phyloP scores from a whole-genome alignment of 331 rosid species.

The Pyrus hybrid region DNA sequence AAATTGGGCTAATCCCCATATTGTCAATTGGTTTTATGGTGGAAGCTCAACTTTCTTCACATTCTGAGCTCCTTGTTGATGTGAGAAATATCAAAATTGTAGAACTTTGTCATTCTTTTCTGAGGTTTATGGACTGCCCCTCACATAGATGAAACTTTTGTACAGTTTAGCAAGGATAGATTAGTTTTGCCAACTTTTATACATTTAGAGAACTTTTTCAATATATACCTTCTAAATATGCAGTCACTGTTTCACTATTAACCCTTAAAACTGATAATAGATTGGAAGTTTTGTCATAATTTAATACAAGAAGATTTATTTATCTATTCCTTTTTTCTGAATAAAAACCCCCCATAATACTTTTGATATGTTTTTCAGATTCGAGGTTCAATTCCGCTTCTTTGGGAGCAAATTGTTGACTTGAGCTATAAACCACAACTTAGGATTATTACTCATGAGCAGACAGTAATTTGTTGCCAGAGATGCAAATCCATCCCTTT shows the following conservation, averaged over 20 bases:
- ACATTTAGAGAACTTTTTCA: neutral
- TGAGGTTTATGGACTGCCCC: neutral
- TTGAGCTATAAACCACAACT: conserved; percentile 85
- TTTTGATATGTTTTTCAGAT: conserved; percentile 34
- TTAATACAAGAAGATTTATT: neutral
- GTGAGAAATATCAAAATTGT: neutral
- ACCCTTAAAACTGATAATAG: neutral
- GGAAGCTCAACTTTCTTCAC: too few relatives aligned
- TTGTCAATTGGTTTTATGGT: too few relatives aligned
- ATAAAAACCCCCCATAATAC: neutral
- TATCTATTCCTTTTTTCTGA: too few relatives aligned
- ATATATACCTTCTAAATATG: neutral
- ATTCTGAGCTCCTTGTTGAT: neutral
- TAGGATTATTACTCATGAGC: conserved; percentile 56
- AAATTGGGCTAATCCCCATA: too few relatives aligned
- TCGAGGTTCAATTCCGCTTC: conserved; percentile 90
- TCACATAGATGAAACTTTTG: neutral
- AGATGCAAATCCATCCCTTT: neutral
- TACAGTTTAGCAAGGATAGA: neutral
- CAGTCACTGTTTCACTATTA: neutral
- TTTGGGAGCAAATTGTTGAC: conserved; percentile 99
- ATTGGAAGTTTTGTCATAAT: neutral
- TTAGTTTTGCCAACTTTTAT: neutral
- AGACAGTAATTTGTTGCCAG: conserved; percentile 45
- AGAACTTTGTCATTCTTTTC: neutral